Evolutionary conservation across 441 rosid genomes (phyloP).

Genomic region (Populus hybrid): DNA sequence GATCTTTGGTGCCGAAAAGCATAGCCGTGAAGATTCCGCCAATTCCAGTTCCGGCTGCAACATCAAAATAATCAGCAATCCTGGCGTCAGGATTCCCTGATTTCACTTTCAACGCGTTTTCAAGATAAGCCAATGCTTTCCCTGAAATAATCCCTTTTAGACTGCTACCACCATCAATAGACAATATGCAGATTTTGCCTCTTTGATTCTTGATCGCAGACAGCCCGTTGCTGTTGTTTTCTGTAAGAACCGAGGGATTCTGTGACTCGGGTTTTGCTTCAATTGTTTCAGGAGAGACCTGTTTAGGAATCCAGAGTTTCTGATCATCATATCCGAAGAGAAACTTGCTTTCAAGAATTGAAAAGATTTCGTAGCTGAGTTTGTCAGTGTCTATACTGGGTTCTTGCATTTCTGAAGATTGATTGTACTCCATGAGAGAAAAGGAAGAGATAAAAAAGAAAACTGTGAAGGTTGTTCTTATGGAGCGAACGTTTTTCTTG

Average conservation of each 20-base stretch:
- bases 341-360: constrained; percentile 85
- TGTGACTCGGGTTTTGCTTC: constrained; percentile 37
- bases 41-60: constrained; percentile 82
- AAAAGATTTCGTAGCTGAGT: constrained; percentile 93
- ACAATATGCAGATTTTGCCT: constrained; percentile 78
- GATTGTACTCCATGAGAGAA: constrained; percentile 27
- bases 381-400: constrained; percentile 94
- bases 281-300: constrained; percentile 33
- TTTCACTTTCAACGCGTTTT: constrained; percentile 62
- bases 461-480: not conserved
- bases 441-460: not conserved
- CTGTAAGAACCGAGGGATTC: not conserved
- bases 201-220: constrained; percentile 77
- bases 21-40: constrained; percentile 90
- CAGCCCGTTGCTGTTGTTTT: constrained; percentile 13
- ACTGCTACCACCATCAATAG: constrained; percentile 75
- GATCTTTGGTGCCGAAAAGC: constrained; percentile 75
- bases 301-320: constrained; percentile 76
- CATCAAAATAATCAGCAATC: constrained; percentile 87
- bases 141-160: constrained; percentile 81
- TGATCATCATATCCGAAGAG: constrained; percentile 85
- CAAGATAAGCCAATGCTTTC: constrained; percentile 76
- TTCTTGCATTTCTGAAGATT: constrained; percentile 63
- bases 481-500: not conserved
- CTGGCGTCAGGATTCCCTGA: constrained; percentile 88